phyloP scores from a whole-genome alignment of 2,329 filamentous ascomycete species.

The Fusarium nurragi region DNA sequence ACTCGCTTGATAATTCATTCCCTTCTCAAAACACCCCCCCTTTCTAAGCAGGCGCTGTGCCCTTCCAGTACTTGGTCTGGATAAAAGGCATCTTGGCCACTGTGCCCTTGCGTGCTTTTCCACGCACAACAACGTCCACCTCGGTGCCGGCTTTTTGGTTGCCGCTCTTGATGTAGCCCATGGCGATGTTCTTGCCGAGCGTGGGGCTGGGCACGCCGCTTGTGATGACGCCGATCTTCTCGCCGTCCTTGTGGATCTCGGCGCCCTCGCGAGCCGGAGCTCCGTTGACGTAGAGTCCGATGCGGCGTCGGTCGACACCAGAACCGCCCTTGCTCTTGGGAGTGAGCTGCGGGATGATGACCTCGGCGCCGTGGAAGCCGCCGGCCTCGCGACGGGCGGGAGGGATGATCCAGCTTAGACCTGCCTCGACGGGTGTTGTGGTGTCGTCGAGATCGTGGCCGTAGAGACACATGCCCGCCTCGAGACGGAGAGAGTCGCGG shows the following conservation, averaged over 20 bases:
- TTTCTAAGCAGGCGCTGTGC: constrained; percentile 23
- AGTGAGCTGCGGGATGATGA: constrained; percentile 80
- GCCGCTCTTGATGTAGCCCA: constrained; percentile 88
- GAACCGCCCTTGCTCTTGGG: constrained; percentile 75
- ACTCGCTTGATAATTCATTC: constrained; percentile 23
- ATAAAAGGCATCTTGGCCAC: constrained; percentile 93
- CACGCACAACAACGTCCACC: constrained; percentile 79
- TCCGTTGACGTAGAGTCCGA: constrained; percentile 85
- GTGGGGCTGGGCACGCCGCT: constrained; percentile 91
- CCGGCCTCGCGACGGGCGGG: constrained; percentile 74
- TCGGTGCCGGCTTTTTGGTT: constrained; percentile 86
- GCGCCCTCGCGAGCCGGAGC: constrained; percentile 91
- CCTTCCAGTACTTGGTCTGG: constrained; percentile 74
- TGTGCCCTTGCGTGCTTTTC: constrained; percentile 76
- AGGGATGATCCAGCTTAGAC: constrained; percentile 80
- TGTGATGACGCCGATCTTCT: constrained; percentile 81
- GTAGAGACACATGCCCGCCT: constrained; percentile 99
- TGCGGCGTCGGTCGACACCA: constrained; percentile 75
- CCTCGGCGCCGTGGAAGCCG: constrained; percentile 85
- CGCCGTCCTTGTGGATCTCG: constrained; percentile 73
- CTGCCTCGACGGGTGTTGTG: constrained; percentile 68
- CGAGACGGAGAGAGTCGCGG: constrained; percentile 89
- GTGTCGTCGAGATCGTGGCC: constrained; percentile 93
- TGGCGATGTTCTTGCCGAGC: constrained; percentile 89
- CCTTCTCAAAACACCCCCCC: background rate